Conservation (phyloP, 108 stramenopile genomes). For the Cylindrotheca fusiformis region DNA sequence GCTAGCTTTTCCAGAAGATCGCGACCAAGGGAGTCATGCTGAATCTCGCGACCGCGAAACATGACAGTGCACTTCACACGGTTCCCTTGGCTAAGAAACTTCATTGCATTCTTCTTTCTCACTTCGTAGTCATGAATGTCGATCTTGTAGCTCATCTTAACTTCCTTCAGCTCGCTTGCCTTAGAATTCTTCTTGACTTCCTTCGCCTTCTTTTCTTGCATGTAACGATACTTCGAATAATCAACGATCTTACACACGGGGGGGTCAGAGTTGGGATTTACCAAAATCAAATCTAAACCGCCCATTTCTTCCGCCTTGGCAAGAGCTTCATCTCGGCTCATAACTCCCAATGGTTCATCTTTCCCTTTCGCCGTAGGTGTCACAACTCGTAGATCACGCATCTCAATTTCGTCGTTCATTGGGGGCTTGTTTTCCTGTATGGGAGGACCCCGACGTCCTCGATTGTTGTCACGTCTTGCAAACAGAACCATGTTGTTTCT, state of each 20-base stretch:
- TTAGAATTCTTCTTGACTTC: slow-evolving; percentile 93
- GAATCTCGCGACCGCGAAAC: slow-evolving; percentile 82
- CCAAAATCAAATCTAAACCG: slow-evolving; percentile 86
- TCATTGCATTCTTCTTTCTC: slow-evolving; percentile 77
- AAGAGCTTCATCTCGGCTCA: slow-evolving; percentile 82
- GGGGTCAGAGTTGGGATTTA: slow-evolving; percentile 87
- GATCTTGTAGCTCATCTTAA: slow-evolving; percentile 97
- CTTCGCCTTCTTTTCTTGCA: slow-evolving; percentile 91
- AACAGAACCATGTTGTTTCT: not conserved
- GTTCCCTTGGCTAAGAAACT: slow-evolving; percentile 86
- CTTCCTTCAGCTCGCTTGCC: slow-evolving; percentile 92
- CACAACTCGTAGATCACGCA: slow-evolving; percentile 66
- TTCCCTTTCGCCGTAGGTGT: slow-evolving; percentile 58
- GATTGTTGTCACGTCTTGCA: not conserved
- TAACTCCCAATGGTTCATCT: slow-evolving; percentile 88
- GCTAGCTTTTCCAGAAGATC: slow-evolving; percentile 69
- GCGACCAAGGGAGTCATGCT: slow-evolving; percentile 75
- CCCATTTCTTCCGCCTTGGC: slow-evolving; percentile 83
- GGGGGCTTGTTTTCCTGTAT: slow-evolving; percentile 58
- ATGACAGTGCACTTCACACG: slow-evolving; percentile 82
- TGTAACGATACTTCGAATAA: slow-evolving; percentile 93
- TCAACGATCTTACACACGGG: slow-evolving; percentile 96
- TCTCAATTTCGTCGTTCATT: slow-evolving; percentile 78
- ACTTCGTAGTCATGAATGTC: slow-evolving; percentile 94
- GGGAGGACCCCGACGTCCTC: slow-evolving; percentile 16